Base-by-base conservation (phyloP, 371 early-diverging fungal genomes). In the Mucor racemosus region DNA sequence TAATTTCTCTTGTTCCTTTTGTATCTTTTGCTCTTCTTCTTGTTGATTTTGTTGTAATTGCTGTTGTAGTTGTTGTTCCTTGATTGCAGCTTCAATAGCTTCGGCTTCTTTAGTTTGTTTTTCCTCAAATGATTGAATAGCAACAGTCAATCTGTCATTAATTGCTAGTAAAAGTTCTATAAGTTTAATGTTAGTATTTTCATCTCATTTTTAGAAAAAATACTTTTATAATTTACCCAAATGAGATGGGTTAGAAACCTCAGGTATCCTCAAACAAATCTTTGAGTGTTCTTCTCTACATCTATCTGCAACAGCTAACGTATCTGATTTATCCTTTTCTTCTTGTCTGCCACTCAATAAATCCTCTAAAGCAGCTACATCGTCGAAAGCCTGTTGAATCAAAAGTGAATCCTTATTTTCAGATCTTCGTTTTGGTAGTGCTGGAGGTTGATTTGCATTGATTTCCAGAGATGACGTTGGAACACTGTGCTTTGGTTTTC, bases 71-170 rank as follows among this genome's bases (percentile, higher is more conserved):
- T 48, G 48, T 21, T 48, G 48, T 21, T 48, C 48, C 15, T 56
- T 9, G 17, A 36, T 14, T 64, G 58, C 55, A 60, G 35, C 19
- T 36, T 61, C 13, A 21, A 31, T 36, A 33, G 58, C 21, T 38
- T 55, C 14, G 9, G 21, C 40, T 60, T 21, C 40, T 17, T 62
- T 21, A 36, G 19, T 10, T 54, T 74, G 31, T 19, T 71, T 63
- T 21, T 57, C 59, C 31, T 73, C 61, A 50, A 73, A 79, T 6
- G 34, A 36, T 34, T 62, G 63, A 17, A 79, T 66, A 1, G 72
- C 72, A 11, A 68, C 19, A 4, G 73, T 76, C 33, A 84, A 57
- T 31, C 77, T 58, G 63, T 84, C 84, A 56, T 80, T 84, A 3
- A 81, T 34, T 9, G 56, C 70, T 15, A 84, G 64, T 14, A 79